Percentiles rank a stretch among this genome's conserved stretches.
Conservation (phyloP, 2,329 filamentous ascomycete genomes). For the Fusarium metavorans region DNA sequence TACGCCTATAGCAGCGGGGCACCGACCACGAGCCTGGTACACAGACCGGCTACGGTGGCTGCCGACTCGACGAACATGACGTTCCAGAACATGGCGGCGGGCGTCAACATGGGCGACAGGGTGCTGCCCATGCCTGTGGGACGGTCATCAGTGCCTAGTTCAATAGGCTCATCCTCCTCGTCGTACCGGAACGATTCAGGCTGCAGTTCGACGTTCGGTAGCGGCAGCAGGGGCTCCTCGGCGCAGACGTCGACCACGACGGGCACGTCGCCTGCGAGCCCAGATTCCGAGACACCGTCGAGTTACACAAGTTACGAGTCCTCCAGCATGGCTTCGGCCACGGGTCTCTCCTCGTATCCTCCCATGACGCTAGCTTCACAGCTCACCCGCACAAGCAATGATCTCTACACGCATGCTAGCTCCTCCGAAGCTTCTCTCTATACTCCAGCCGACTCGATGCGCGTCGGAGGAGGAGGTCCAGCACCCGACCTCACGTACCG, state of each 20-base stretch:
- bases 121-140: constrained; percentile 34
- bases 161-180: constrained; percentile 33
- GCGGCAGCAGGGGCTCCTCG: constrained; percentile 21
- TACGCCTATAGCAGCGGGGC: constrained; percentile 43
- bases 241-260: constrained; percentile 28
- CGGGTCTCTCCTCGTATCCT: constrained; percentile 29
- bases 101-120: constrained; percentile 34
- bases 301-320: constrained; percentile 43
- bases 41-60: constrained; percentile 26
- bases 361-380: constrained; percentile 30
- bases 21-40: constrained; percentile 23
- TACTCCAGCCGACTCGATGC: constrained; percentile 21
- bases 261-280: constrained; percentile 37
- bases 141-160: constrained; percentile 33
- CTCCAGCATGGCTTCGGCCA: constrained; percentile 26
- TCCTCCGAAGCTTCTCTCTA: constrained; percentile 29
- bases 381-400: constrained; percentile 29
- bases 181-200: constrained; percentile 45
- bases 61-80: constrained; percentile 27
- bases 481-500: constrained; percentile 46
- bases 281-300: constrained; percentile 34
- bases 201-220: constrained; percentile 38
- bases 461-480: neutral
- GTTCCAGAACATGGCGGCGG: constrained; percentile 39
- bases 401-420: constrained; percentile 35